Evolutionary conservation across 202 grass and related monocot species (phyloP), one percentile per base, ranked within the genome.

Genomic region (Dendrocalamus latiflorus): DNA sequence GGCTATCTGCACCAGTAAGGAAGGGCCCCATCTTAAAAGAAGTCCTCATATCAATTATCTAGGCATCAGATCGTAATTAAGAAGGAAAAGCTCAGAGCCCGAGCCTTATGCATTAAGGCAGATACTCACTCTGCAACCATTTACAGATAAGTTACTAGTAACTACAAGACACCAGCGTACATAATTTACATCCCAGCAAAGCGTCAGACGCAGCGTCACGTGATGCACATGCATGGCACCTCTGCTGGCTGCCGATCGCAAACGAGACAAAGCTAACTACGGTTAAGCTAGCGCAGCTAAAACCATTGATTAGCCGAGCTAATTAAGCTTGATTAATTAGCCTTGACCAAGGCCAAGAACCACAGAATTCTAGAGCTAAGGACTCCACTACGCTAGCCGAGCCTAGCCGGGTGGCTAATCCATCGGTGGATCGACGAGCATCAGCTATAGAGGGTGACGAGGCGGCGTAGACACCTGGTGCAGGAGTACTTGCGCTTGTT

Each of bases 401-500:
- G 11, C 57, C 53, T 8, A n/a, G 11, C 57, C n/a, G 53, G 53
- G 53, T 22, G 18, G 9, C 5, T 0, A n/a, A 71, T 71, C 11
- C 14, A 49, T 33, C n/a, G n/a, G n/a, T n/a, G n/a, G n/a, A n/a
- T n/a, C 13, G 68, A 72, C n/a, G n/a, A n/a, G n/a, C 60, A 58
- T 58, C 75, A 84, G 65, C 66, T 81, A 67, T 85, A 85, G 82
- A 92, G 65, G 38, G 90, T 87, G 78, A 88, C 95, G 76, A 93
- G 89, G 58, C 90, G 90, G 30, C 91, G 89, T 41, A 89, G 83
- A 68, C 95, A 98, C 33, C 43, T 41, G 73, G 77, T 72, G 87
- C 92, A 98, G n/a, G n/a, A n/a, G n/a, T n/a, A n/a, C n/a, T n/a
- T n/a, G n/a, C n/a, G n/a, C n/a, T n/a, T n/a, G n/a, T 21, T 93